Evolutionary conservation across 345 rosid species (phyloP).

Genomic region (Microcos paniculata): DNA sequence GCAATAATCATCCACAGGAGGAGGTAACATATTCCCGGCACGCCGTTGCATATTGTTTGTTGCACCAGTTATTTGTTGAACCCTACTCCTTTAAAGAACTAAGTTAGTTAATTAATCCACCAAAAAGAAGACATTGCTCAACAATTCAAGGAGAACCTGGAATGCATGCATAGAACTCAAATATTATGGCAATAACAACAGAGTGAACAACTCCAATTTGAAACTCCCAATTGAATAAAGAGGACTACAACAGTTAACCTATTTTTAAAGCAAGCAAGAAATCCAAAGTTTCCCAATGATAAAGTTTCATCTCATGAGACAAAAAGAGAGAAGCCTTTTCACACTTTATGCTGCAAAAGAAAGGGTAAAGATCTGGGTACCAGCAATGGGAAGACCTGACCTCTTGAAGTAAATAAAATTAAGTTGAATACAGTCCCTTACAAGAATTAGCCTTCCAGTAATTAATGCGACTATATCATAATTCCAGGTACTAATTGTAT

Average conservation of each 20-base stretch:
- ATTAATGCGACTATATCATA: background rate
- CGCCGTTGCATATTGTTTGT: slow-evolving; percentile 49
- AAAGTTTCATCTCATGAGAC: background rate
- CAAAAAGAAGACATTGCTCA: slow-evolving; percentile 3
- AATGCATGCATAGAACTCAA: background rate
- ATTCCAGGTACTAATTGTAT: background rate
- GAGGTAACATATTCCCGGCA: slow-evolving; percentile 73
- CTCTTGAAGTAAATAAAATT: background rate
- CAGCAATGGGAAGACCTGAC: background rate
- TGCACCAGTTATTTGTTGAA: slow-evolving; percentile 75
- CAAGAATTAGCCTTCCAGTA: background rate
- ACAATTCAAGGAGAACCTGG: background rate
- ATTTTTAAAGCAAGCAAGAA: background rate
- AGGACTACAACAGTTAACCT: background rate
- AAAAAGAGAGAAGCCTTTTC: background rate
- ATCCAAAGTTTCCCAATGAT: too few relatives aligned
- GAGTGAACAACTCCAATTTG: background rate
- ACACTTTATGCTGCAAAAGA: background rate
- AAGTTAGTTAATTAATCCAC: slow-evolving; percentile 25
- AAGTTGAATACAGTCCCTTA: background rate
- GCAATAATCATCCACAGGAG: slow-evolving; percentile 67
- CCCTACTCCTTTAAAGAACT: slow-evolving; percentile 59
- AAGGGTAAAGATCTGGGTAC: background rate
- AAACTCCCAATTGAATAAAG: background rate
- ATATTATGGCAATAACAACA: background rate